Base-by-base conservation (phyloP, 305 asterid species). In the Fraxinus platypoda region DNA sequence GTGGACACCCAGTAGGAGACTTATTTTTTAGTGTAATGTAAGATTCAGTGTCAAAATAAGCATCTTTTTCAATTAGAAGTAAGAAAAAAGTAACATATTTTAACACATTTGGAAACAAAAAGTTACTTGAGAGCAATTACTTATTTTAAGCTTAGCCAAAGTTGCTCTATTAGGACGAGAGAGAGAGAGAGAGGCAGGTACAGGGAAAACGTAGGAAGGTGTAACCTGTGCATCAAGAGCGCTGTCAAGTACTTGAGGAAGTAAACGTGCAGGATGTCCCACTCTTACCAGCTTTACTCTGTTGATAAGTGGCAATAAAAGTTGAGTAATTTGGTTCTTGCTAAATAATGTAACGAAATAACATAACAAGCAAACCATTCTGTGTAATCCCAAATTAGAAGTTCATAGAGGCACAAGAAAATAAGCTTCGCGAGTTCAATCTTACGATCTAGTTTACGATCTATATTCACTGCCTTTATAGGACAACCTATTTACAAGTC, bases 181-280 rank as follows among this genome's bases (percentile, higher is more conserved):
- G 59, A 35, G 75, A 74, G 64, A 73, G 57, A 19, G 46, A 37
- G 25, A 7, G 23, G 35, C 52, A 74, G 75, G 38, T 23, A 34
- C 82, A 64, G 77, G 70, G 71, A 34, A 83, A 23, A 80, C 57
- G 62, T 76, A 79, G 78, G 81, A 72, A 85, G 8, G 49, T 72
- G 80, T 81, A 87, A 96, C 98, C 97, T 91, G 98, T 23, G 98
- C 93, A 91, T 94, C 97, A 34, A 96, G 91, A 89, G 98, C 94
- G 84, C 97, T 90, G 35, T 93, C 98, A 91, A 96, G 81, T 80
- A 96, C 91, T 91, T 96, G 99, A 84, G 98, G 98, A 84, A 96
- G 98, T 85, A 96, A 89, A 79, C 97, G 99, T 72, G 98, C 98
- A 81, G 99, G 98, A 89, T 96, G 99, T 59, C 99, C 99, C 85